Percentiles rank a stretch among this genome's conserved stretches.
phyloP scores from a whole-genome alignment of 2,329 filamentous ascomycete species.

The Pseudocercospora eumusae region DNA sequence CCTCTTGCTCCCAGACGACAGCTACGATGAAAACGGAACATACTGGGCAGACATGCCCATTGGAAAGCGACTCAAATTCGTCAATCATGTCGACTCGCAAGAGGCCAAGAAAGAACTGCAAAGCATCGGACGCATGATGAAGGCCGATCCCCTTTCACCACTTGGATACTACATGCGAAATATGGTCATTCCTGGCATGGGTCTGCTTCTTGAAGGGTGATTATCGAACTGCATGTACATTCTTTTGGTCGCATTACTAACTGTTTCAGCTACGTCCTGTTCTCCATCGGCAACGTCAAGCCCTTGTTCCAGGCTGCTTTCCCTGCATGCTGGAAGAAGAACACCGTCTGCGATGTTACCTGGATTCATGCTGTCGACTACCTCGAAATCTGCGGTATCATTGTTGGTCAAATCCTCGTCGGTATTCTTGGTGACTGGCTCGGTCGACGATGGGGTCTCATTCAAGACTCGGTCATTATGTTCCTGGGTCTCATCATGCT shows the following conservation, averaged over 20 bases:
- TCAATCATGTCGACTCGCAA: constrained; percentile 68
- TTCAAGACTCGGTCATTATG: constrained; percentile 95
- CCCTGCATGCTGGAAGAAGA: constrained; percentile 68
- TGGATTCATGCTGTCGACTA: constrained; percentile 87
- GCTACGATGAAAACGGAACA: constrained; percentile 75
- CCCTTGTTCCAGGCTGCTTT: constrained; percentile 78
- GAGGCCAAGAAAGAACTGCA: constrained; percentile 69
- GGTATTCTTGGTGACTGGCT: constrained; percentile 79
- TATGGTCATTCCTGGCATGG: constrained; percentile 88
- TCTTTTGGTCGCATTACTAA: constrained; percentile 6
- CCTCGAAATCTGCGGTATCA: constrained; percentile 91
- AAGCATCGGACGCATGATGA: constrained; percentile 75
- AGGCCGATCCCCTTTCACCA: constrained; percentile 80
- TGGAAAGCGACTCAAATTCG: constrained; percentile 70
- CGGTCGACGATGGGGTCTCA: constrained; percentile 90
- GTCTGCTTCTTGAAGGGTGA: constrained; percentile 81
- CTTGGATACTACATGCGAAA: constrained; percentile 86
- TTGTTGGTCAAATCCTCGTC: constrained; percentile 85
- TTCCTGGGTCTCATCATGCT: constrained; percentile 89
- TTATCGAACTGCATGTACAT: constrained; percentile 27
- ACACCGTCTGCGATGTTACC: constrained; percentile 68
- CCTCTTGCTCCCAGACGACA: constrained; percentile 84
- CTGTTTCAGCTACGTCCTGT: constrained; percentile 74
- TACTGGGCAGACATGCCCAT: constrained; percentile 92
- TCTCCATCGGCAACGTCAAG: constrained; percentile 91